Percentiles rank a stretch among this genome's conserved stretches.
phyloP scores from a whole-genome alignment of 2,329 filamentous ascomycete species.

The Zymoseptoria ardabiliae region DNA sequence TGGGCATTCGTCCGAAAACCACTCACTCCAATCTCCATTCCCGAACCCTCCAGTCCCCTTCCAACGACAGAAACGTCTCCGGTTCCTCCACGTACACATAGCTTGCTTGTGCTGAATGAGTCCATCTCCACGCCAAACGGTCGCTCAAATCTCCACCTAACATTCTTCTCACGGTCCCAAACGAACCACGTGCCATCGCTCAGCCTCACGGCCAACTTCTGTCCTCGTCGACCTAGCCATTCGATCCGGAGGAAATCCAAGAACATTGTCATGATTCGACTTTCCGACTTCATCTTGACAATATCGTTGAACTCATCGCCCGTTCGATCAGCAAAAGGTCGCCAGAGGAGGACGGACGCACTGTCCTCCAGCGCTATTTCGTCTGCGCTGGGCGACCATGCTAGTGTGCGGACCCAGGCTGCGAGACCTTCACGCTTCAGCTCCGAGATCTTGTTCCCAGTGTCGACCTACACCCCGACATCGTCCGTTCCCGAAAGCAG shows the following conservation, averaged over 20 bases:
- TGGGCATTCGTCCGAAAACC: not conserved
- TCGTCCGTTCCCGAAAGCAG: slow-evolving; percentile 7
- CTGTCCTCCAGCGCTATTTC: not conserved
- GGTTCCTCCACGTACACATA: slow-evolving; percentile 2
- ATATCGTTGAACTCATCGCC: not conserved
- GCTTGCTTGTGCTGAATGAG: not conserved
- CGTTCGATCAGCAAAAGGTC: not conserved
- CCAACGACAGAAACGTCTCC: slow-evolving; percentile 2
- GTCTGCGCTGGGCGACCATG: slow-evolving; percentile 4
- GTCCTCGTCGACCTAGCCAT: slow-evolving; percentile 4
- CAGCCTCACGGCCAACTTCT: slow-evolving; percentile 2
- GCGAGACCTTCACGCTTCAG: not conserved
- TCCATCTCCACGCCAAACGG: slow-evolving; percentile 1
- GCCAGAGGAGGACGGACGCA: slow-evolving; percentile 1
- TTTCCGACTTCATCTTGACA: not conserved
- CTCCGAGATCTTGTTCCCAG: not conserved
- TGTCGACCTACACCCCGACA: slow-evolving; percentile 3
- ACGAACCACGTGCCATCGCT: slow-evolving; percentile 4
- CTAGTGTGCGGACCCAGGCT: slow-evolving; percentile 3
- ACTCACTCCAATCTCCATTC: slow-evolving; percentile 7
- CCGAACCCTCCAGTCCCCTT: slow-evolving; percentile 7
- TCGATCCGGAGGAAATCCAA: not conserved
- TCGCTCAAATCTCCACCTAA: slow-evolving; percentile 10
- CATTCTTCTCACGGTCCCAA: slow-evolving; percentile 6
- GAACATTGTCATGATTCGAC: not conserved